Conservation (phyloP, 1,284 basidiomycete species). For the Lignosus rhinocerotis region DNA sequence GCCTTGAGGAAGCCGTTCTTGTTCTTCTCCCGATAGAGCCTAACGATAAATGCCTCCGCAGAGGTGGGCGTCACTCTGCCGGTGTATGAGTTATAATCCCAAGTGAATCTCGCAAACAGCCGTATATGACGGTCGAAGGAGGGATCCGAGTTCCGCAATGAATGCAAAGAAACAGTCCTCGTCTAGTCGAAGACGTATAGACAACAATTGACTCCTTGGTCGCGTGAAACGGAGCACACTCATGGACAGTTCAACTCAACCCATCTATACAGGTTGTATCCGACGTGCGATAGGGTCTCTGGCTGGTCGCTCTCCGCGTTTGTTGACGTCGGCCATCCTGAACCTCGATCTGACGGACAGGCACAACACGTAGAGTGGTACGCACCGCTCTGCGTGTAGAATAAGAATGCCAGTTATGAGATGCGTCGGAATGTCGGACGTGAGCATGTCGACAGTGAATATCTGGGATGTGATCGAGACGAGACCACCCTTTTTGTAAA, state of each 20-base stretch:
- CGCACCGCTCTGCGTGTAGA: slow-evolving; percentile 89
- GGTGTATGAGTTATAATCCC: background rate
- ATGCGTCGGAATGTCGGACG: slow-evolving; percentile 81
- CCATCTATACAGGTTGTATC: no score
- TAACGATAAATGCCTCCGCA: slow-evolving; percentile 88
- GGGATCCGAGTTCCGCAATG: no score
- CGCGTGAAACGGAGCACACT: no score
- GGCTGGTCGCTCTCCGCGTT: no score
- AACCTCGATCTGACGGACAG: background rate
- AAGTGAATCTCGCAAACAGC: no score
- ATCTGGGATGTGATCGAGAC: slow-evolving; percentile 97
- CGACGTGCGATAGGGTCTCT: no score
- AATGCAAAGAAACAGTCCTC: no score
- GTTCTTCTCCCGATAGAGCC: slow-evolving; percentile 81
- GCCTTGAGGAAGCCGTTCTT: slow-evolving; percentile 91
- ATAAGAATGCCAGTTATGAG: slow-evolving; percentile 92
- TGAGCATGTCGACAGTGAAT: slow-evolving; percentile 93
- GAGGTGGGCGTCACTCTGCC: slow-evolving; percentile 68
- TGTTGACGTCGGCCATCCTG: no score
- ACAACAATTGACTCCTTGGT: no score
- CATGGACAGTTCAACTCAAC: no score
- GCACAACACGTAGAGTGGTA: background rate
- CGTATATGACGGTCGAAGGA: no score
- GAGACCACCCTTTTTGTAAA: slow-evolving; percentile 81
- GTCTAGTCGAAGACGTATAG: no score